Evolutionary conservation across 208 protist genomes (phyloP).

Genomic region (Trypanosoma cruzi): DNA sequence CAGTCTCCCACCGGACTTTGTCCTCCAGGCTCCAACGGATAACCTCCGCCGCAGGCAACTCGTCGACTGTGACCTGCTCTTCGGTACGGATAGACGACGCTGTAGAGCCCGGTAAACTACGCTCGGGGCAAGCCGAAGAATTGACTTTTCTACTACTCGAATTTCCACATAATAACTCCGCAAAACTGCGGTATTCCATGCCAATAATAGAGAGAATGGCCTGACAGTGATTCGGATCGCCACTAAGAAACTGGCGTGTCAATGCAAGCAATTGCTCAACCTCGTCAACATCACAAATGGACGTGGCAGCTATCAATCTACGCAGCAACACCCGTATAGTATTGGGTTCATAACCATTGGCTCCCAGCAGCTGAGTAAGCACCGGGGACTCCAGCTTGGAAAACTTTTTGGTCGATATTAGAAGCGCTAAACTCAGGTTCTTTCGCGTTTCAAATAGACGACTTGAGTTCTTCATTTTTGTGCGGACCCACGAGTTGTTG

Average conservation of each 20-base stretch:
- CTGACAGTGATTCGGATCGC: slow-evolving; percentile 44
- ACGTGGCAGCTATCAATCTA: slow-evolving; percentile 41
- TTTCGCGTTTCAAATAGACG: slow-evolving; percentile 81
- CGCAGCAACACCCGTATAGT: slow-evolving; percentile 60
- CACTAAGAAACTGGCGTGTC: slow-evolving; percentile 46
- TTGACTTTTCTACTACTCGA: not conserved
- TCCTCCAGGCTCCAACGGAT: slow-evolving; percentile 56
- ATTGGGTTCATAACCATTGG: slow-evolving; percentile 57
- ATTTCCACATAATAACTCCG: slow-evolving; percentile 45
- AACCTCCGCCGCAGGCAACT: slow-evolving; percentile 42
- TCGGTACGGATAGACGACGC: slow-evolving; percentile 21
- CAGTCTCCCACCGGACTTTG: slow-evolving; percentile 18
- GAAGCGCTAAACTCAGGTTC: slow-evolving; percentile 61
- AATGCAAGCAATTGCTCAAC: slow-evolving; percentile 59
- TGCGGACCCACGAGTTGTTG: slow-evolving; percentile 86
- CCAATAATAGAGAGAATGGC: slow-evolving; percentile 54
- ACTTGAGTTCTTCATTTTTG: slow-evolving; percentile 83
- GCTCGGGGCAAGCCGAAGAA: not conserved
- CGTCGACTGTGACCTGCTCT: slow-evolving; percentile 24
- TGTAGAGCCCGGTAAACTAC: not conserved
- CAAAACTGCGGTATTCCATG: slow-evolving; percentile 34
- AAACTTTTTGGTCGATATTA: slow-evolving; percentile 52
- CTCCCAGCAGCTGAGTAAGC: slow-evolving; percentile 74
- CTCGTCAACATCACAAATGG: slow-evolving; percentile 68
- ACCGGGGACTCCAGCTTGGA: slow-evolving; percentile 36